Conservation (phyloP, 306 rosid genomes). For the Albizia julibrissin region DNA sequence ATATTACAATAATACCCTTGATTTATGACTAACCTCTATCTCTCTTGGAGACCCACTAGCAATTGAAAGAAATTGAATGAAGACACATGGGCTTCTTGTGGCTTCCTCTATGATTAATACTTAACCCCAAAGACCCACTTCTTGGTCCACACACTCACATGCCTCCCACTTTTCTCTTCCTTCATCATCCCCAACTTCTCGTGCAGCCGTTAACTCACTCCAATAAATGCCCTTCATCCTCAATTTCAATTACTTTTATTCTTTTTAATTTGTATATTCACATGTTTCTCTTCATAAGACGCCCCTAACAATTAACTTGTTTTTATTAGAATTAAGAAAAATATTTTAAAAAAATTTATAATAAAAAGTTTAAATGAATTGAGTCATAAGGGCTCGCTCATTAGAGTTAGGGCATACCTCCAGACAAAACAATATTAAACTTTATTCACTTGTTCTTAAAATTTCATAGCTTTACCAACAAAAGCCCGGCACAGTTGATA, state of each 20-base stretch:
- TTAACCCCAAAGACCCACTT: not conserved
- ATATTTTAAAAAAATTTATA: no score
- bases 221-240: not conserved
- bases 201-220: not conserved
- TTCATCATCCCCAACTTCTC: not conserved
- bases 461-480: no score
- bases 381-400: accelerated
- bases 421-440: no score
- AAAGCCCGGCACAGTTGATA: no score
- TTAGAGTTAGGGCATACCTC: accelerated
- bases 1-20: not conserved
- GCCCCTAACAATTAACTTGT: no score
- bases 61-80: conserved; percentile 20
- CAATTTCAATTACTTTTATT: not conserved
- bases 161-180: conserved; percentile 13
- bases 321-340: no score
- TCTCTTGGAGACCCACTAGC: not conserved
- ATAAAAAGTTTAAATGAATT: no score
- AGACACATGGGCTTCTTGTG: conserved; percentile 35
- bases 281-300: no score
- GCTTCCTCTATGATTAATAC: conserved; percentile 8
- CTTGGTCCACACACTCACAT: conserved; percentile 33
- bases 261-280: not conserved
- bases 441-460: no score
- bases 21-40: not conserved